Percentiles rank a stretch among this genome's conserved stretches.
These are phyloP conservation scores for Ceratocystis eucalypticola DNA, from an alignment of 2,329 filamentous ascomycete species.

Conservation along the genomic window DNA sequence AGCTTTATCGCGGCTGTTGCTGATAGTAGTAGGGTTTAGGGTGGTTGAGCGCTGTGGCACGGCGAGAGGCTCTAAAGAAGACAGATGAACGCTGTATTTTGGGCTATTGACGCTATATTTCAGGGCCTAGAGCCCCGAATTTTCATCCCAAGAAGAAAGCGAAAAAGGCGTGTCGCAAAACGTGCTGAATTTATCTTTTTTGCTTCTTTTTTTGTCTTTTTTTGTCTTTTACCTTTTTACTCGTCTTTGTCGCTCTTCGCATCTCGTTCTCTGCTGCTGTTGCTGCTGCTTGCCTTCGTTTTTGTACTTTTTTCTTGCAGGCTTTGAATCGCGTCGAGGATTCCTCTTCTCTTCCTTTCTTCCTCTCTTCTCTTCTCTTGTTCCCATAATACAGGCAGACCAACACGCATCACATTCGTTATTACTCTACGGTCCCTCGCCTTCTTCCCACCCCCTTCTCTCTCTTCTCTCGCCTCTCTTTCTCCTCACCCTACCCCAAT, in stretches of 20 bases:
- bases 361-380: conserved; percentile 25
- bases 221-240: not conserved
- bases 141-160: too few species aligned
- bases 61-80: not conserved
- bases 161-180: not conserved
- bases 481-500: conserved; percentile 31
- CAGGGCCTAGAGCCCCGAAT: too few species aligned
- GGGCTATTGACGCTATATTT: not conserved
- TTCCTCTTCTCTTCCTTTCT: conserved; percentile 18
- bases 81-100: not conserved
- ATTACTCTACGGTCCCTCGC: conserved; percentile 21
- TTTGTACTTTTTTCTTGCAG: not conserved
- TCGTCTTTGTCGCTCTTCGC: not conserved
- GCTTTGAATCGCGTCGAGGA: not conserved
- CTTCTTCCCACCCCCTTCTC: conserved; percentile 25
- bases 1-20: too few species aligned
- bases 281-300: not conserved
- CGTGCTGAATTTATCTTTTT: not conserved
- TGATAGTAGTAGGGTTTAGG: not conserved
- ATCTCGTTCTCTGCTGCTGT: not conserved
- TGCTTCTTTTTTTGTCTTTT: not conserved
- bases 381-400: conserved; percentile 20
- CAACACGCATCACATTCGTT: not conserved
- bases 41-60: not conserved
- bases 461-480: conserved; percentile 25